These are phyloP conservation scores for Globisporangium alternatum DNA, from an alignment of 352 stramenopile genomes.

Conservation along the genomic window DNA sequence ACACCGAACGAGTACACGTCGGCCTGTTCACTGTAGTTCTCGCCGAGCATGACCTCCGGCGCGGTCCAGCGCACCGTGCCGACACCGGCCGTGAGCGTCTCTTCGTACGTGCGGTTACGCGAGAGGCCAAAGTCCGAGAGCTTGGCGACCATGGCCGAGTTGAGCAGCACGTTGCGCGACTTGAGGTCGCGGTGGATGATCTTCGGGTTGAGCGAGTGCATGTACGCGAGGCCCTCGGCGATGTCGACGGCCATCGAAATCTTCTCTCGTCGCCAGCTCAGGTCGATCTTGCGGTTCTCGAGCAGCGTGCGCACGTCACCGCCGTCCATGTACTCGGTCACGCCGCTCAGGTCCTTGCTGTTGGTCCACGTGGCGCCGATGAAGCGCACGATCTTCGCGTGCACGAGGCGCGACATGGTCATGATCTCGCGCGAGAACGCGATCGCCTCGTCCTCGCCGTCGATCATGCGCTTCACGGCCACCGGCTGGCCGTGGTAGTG, in stretches of 20 bases:
- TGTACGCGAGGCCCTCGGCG: constrained; percentile 74
- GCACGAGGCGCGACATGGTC: constrained; percentile 76
- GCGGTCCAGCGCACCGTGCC: constrained; percentile 85
- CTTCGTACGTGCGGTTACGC: constrained; percentile 82
- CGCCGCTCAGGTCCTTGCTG: constrained; percentile 65
- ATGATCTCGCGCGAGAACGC: constrained; percentile 80
- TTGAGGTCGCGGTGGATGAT: constrained; percentile 87
- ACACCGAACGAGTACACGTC: constrained; percentile 90
- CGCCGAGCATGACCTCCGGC: constrained; percentile 84
- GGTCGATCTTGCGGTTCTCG: constrained; percentile 76
- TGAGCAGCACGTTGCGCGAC: constrained; percentile 80
- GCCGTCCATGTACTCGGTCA: constrained; percentile 88
- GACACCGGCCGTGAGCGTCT: constrained; percentile 80
- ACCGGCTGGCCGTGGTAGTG: constrained; percentile 86
- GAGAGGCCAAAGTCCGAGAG: constrained; percentile 83
- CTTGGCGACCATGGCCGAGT: constrained; percentile 78
- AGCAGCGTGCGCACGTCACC: constrained; percentile 80
- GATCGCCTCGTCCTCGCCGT: constrained; percentile 69
- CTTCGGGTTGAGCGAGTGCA: constrained; percentile 80
- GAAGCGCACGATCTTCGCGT: constrained; percentile 86
- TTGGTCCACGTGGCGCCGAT: constrained; percentile 84
- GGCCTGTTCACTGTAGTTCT: constrained; percentile 85
- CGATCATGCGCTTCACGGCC: constrained; percentile 86
- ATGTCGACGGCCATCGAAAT: constrained; percentile 85
- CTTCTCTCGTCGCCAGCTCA: constrained; percentile 82